Conservation (phyloP, 495 filamentous ascomycete species). For the Podospora anserina region DNA sequence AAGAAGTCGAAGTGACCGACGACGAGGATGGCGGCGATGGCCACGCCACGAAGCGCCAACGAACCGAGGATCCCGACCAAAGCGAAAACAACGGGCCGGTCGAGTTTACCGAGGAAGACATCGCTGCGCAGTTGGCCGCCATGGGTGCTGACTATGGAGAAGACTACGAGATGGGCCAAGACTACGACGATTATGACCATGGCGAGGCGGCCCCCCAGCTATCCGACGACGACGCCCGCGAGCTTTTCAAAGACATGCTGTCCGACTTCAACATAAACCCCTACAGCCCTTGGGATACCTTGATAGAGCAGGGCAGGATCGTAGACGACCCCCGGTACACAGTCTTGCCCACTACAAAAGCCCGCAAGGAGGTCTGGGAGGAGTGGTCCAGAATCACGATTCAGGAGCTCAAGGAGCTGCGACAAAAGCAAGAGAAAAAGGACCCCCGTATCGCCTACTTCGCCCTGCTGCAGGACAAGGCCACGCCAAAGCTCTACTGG, state of each 20-base stretch:
- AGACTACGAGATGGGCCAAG: slow-evolving; percentile 60
- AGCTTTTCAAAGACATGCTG: slow-evolving; percentile 81
- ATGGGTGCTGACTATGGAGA: slow-evolving; percentile 78
- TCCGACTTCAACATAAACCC: slow-evolving; percentile 79
- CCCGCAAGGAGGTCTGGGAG: slow-evolving; percentile 75
- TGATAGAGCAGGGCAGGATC: slow-evolving; percentile 77
- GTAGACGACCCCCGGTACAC: slow-evolving; percentile 85
- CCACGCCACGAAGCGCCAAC: slow-evolving; percentile 62
- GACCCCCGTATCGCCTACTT: slow-evolving; percentile 85
- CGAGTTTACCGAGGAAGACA: slow-evolving; percentile 94
- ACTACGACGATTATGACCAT: slow-evolving; percentile 65
- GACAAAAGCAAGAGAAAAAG: slow-evolving; percentile 72
- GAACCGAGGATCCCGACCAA: slow-evolving; percentile 51
- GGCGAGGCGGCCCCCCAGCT: slow-evolving; percentile 64
- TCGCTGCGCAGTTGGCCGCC: slow-evolving; percentile 82
- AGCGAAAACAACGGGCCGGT: slow-evolving; percentile 49
- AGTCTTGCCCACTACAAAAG: slow-evolving; percentile 72
- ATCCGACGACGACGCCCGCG: slow-evolving; percentile 63
- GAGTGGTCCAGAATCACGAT: slow-evolving; percentile 77
- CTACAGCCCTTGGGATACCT: slow-evolving; percentile 86
- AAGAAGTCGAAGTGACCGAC: slow-evolving; percentile 85
- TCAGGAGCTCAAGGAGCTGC: slow-evolving; percentile 63
- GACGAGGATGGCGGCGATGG: slow-evolving; percentile 52
- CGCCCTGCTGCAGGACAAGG: slow-evolving; percentile 73
- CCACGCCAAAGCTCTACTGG: slow-evolving; percentile 92